These are phyloP conservation scores for Candida anutae DNA, from an alignment of 1,139 yeast species.

Conservation along the genomic window DNA sequence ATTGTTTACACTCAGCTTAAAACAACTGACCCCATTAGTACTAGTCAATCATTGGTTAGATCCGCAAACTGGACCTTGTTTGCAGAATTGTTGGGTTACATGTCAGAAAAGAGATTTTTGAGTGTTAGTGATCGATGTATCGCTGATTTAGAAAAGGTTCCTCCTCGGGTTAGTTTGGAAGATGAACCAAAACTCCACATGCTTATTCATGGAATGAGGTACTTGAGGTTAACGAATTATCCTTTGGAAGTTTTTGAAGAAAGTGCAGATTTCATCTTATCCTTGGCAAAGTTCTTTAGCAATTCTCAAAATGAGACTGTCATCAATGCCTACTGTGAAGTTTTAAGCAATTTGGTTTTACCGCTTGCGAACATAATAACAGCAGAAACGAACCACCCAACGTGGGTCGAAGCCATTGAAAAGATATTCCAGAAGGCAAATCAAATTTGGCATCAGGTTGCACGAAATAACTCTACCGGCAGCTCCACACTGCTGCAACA, in stretches of 20 bases:
- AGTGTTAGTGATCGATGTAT: conserved; percentile 91
- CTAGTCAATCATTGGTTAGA: conserved; percentile 58
- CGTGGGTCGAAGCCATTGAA: conserved; percentile 81
- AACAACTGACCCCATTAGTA: conserved; percentile 76
- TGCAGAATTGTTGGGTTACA: conserved; percentile 81
- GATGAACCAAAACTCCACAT: conserved; percentile 70
- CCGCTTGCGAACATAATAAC: conserved; percentile 83
- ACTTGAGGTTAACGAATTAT: conserved; percentile 66
- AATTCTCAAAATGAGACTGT: conserved; percentile 58
- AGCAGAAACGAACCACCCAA: conserved; percentile 93
- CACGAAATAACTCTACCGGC: background rate
- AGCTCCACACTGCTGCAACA: background rate
- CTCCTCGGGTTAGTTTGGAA: conserved; percentile 35
- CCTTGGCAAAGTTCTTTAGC: conserved; percentile 76
- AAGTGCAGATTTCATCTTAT: conserved; percentile 79
- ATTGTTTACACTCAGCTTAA: conserved; percentile 86
- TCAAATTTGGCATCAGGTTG: conserved; percentile 22
- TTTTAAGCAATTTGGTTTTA: conserved; percentile 60
- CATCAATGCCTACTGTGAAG: conserved; percentile 77
- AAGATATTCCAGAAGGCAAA: conserved; percentile 48
- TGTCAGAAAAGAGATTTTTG: conserved; percentile 77
- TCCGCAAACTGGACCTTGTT: conserved; percentile 92
- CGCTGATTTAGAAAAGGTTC: conserved; percentile 82
- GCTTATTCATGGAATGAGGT: conserved; percentile 86
- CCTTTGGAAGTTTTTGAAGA: conserved; percentile 91